These are phyloP conservation scores for Suhomyces sp. DNA, from an alignment of 805 yeast species.

Conservation along the genomic window DNA sequence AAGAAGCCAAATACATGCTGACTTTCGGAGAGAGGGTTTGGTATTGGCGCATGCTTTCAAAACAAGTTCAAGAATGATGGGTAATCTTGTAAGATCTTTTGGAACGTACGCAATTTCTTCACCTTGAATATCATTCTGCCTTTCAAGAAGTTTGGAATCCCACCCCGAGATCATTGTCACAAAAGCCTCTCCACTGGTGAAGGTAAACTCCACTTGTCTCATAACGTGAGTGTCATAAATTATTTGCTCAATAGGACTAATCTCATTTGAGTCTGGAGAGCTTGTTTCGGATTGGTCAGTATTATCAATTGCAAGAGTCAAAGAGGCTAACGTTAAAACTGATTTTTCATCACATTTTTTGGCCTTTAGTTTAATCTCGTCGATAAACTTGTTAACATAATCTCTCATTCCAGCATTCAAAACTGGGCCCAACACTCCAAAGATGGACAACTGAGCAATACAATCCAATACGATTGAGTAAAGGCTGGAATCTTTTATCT, in stretches of 20 bases:
- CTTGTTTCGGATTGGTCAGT: background rate
- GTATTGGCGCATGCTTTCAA: conserved; percentile 56
- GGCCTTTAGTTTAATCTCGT: conserved; percentile 36
- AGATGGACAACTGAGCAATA: conserved; percentile 43
- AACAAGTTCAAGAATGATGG: conserved; percentile 44
- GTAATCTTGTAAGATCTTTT: conserved; percentile 15
- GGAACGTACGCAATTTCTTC: conserved; percentile 17
- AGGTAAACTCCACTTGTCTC: conserved; percentile 71
- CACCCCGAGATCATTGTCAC: conserved; percentile 72
- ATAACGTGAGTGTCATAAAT: conserved; percentile 59
- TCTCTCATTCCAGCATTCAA: conserved; percentile 10
- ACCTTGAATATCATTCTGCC: conserved; percentile 54
- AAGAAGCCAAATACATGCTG: conserved; percentile 82
- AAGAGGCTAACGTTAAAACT: conserved; percentile 51
- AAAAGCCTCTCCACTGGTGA: conserved; percentile 82
- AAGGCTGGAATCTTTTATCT: conserved; percentile 17
- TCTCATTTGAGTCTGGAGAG: background rate
- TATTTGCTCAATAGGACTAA: conserved; percentile 32
- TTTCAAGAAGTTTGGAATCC: conserved; percentile 55
- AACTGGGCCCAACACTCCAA: conserved; percentile 44
- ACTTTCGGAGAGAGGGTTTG: conserved; percentile 70
- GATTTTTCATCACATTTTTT: conserved; percentile 60
- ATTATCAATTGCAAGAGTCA: conserved; percentile 41
- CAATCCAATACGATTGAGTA: conserved; percentile 33
- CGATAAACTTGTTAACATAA: conserved; percentile 17